Base-by-base conservation (phyloP, 805 yeast species). In the Cyberlindnera veronae region DNA sequence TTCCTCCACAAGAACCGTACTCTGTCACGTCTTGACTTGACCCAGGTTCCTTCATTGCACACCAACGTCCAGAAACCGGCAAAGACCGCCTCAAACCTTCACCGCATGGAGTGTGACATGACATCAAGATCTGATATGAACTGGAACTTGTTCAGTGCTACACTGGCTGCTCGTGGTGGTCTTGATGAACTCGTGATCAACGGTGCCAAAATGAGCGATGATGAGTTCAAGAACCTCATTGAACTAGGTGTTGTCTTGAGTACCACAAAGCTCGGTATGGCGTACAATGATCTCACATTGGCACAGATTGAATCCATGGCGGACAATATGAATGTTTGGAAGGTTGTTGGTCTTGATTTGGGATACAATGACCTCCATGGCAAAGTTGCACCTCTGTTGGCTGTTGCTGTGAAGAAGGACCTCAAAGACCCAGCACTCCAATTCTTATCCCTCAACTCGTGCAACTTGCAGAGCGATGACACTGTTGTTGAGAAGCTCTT, bases 101-200 rank as follows among this genome's bases (percentile, higher is more conserved):
- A 38, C 4, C 57, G 73, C 45, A 71, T 68, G 74, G 58, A 54
- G 34, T 57, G 64, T 42, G 59, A 60, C 33, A 41, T 51, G 48
- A 54, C 57, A 5, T 55, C 64, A 51, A 71, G 96, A 50, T 69
- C 82, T 7, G 87, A 81, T 40, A 76, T 80, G 79, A 90, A 89
- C 58, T 90, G 97, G 97, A 68, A 79, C 12, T 63, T 86, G 32
- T 68, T 91, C 43, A 80, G 81, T 6, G 91, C 89, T 2, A 78
- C 96, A 0, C 58, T 91, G 13, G 75, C 81, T 9, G 76, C 78
- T 6, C 69, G 93, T 48, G 85, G 84, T 29, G 91, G 95, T 11
- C 69, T 90, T 17, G 93, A 83, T 45, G 95, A 87, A 55, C 65
- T 90, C 38, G 74, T 86, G 18, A 61, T 91, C 38, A 84, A 85